Percentiles rank a stretch among this genome's conserved stretches.
These are phyloP conservation scores for Exophiala viscosa DNA, from an alignment of 2,329 filamentous ascomycete species.

Conservation along the genomic window DNA sequence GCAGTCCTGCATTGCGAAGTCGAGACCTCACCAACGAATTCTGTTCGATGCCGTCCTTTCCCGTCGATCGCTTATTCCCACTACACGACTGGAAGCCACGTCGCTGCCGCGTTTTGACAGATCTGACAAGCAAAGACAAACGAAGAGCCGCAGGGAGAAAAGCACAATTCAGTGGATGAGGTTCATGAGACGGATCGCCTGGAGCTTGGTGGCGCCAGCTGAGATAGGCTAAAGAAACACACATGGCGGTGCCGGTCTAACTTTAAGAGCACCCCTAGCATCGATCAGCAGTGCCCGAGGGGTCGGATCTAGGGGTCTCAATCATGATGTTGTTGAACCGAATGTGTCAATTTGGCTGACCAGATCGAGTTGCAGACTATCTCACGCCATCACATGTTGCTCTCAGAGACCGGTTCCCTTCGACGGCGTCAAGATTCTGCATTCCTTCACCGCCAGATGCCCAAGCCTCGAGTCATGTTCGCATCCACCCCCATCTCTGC, in stretches of 20 bases:
- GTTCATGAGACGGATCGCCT: no score
- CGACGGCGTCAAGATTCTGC: neutral
- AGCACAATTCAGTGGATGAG: no score
- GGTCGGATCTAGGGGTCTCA: neutral
- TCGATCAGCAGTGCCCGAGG: neutral
- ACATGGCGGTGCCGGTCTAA: no score
- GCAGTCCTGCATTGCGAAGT: no score
- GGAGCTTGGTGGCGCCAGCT: no score
- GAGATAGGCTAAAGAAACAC: neutral
- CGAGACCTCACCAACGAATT: no score
- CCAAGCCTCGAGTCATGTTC: conserved; percentile 17
- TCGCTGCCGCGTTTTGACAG: no score
- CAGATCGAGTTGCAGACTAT: neutral
- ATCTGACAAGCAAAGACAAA: no score
- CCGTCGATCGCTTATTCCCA: no score
- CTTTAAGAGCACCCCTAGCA: neutral
- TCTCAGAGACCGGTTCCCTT: neutral
- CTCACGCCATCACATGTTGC: conserved; percentile 7
- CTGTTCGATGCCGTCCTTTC: no score
- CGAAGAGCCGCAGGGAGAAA: no score
- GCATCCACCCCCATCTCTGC: conserved; percentile 1
- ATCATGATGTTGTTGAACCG: neutral
- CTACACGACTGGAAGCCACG: no score
- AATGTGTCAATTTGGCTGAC: neutral
- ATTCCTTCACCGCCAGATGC: conserved; percentile 16